Percentiles rank a stretch among this genome's conserved stretches.
These are phyloP conservation scores for Coprinellus micaceus DNA, from an alignment of 768 basidiomycete genomes.

Conservation along the genomic window DNA sequence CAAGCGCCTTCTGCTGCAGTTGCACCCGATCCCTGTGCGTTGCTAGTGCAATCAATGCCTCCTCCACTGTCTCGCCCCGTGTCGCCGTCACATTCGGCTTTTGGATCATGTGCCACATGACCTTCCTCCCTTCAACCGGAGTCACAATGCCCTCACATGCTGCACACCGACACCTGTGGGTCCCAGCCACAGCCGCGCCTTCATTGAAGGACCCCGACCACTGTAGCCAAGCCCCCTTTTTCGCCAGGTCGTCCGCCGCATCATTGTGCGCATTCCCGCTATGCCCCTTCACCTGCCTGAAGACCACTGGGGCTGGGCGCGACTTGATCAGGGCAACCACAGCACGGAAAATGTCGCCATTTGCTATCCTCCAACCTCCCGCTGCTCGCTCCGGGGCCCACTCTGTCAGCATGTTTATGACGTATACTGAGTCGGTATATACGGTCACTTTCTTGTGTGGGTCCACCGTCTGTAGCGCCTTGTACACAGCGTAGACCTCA, in stretches of 20 bases:
- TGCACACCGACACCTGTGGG: too few relatives aligned
- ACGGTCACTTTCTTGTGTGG: background rate
- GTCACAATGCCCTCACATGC: background rate
- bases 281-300: background rate
- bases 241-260: background rate
- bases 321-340: background rate
- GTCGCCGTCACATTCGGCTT: background rate
- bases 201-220: background rate
- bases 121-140: background rate
- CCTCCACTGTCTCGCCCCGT: background rate
- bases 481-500: background rate
- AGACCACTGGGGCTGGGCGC: background rate
- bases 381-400: background rate
- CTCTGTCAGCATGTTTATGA: background rate
- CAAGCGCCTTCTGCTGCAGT: background rate
- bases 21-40: background rate
- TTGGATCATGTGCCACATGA: background rate
- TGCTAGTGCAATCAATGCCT: background rate
- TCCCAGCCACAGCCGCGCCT: background rate
- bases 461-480: background rate
- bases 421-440: background rate
- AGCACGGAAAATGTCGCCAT: background rate
- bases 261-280: background rate
- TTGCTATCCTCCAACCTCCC: background rate
- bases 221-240: background rate